A percentile compares a stretch with the other conserved stretches of the same genome.
Evolutionary conservation across 306 rosid genomes (phyloP).

Genomic region (Castanea crenata): DNA sequence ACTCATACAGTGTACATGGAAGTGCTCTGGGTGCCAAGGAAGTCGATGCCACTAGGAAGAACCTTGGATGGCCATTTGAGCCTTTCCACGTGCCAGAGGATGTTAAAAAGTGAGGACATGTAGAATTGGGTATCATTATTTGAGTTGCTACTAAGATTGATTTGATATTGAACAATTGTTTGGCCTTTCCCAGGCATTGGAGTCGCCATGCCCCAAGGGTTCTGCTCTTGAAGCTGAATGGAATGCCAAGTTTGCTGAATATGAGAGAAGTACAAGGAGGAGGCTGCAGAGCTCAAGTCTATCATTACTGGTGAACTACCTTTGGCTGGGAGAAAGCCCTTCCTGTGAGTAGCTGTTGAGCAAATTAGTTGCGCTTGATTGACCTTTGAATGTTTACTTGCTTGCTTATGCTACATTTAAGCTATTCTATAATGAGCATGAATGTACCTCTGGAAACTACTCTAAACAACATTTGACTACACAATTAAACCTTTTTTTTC

Average conservation of each 20-base stretch:
- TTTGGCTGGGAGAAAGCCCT: conserved; percentile 97
- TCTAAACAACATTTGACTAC: not conserved
- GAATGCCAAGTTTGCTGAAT: conserved; percentile 86
- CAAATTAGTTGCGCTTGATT: not conserved
- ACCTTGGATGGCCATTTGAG: conserved; percentile 92
- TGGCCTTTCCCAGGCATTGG: conserved; percentile 70
- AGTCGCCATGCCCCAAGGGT: conserved; percentile 82
- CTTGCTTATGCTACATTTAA: not conserved
- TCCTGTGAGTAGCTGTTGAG: conserved; percentile 59
- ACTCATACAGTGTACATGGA: conserved; percentile 97
- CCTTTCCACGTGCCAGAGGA: conserved; percentile 99
- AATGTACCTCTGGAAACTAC: not conserved
- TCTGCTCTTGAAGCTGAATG: conserved; percentile 84
- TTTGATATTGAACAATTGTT: conserved; percentile 24
- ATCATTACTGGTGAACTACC: conserved; percentile 72
- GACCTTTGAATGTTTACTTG: not conserved
- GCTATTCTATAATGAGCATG: not conserved
- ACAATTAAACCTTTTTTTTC: not conserved
- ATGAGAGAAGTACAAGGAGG: conserved; percentile 87
- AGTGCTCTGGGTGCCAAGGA: conserved; percentile 98
- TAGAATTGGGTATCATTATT: not conserved
- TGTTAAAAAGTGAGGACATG: conserved; percentile 63
- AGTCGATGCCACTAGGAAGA: conserved; percentile 95
- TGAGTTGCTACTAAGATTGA: conserved; percentile 4
- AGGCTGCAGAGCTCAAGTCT: conserved; percentile 74